phyloP scores from a whole-genome alignment of 2,329 filamentous ascomycete genomes.

The Chlorencoelia australis region DNA sequence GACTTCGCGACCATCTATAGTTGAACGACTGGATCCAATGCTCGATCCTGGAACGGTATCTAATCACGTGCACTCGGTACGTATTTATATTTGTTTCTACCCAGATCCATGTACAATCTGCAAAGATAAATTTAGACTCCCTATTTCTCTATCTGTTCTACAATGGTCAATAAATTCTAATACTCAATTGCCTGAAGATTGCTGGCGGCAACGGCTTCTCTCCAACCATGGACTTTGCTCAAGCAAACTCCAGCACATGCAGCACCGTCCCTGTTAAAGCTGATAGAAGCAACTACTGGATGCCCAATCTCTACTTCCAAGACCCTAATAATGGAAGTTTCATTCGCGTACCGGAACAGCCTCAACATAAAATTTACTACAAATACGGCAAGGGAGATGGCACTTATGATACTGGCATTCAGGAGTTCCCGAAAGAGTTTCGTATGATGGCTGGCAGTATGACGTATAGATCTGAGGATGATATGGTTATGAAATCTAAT shows the following conservation, averaged over 20 bases:
- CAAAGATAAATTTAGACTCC: no score
- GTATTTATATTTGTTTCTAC: no score
- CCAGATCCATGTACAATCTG: no score
- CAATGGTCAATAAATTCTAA: no score
- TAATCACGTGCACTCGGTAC: constrained; percentile 61
- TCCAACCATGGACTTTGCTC: constrained; percentile 48
- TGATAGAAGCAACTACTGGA: constrained; percentile 87
- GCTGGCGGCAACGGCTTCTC: constrained; percentile 50
- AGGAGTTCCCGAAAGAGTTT: constrained; percentile 51
- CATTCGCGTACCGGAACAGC: constrained; percentile 35
- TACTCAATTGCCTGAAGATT: no score
- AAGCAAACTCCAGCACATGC: constrained; percentile 54
- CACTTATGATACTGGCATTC: no score
- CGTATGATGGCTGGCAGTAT: constrained; percentile 56
- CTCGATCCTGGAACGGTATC: constrained; percentile 51
- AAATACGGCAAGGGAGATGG: constrained; percentile 34
- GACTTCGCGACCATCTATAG: no score
- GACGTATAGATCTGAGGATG: no score
- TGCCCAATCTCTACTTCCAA: constrained; percentile 68
- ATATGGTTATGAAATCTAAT: no score
- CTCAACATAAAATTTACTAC: constrained; percentile 49
- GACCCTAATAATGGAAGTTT: constrained; percentile 50
- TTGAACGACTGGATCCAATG: no score
- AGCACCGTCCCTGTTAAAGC: constrained; percentile 72
- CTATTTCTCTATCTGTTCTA: no score